A percentile compares a stretch with the other conserved stretches of the same genome.
phyloP scores from a whole-genome alignment of 2,329 filamentous ascomycete genomes.

The Trichoderma simmonsii region DNA sequence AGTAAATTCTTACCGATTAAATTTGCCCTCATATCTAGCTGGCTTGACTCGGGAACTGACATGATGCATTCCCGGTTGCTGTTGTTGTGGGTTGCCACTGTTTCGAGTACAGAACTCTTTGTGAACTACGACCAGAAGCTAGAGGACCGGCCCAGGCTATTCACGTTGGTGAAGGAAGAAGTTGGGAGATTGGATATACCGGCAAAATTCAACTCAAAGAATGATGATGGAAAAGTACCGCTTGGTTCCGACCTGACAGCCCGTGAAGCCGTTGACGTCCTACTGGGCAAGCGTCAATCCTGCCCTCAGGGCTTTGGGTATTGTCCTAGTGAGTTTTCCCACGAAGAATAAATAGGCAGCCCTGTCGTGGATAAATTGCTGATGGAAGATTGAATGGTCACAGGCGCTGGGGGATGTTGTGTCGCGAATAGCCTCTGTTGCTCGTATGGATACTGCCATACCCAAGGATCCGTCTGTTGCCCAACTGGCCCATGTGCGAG shows the following conservation, averaged over 20 bases:
- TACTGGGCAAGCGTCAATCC: conserved; percentile 20
- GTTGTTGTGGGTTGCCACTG: neutral
- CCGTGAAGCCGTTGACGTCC: conserved; percentile 1
- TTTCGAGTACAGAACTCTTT: conserved; percentile 1
- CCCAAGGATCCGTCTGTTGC: conserved; percentile 22
- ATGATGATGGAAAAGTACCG: neutral
- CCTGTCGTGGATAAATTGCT: neutral
- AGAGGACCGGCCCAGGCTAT: conserved; percentile 12
- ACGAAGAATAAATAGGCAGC: neutral
- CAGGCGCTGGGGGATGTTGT: conserved; percentile 24
- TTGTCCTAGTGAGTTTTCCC: conserved; percentile 18
- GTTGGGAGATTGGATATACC: conserved; percentile 13
- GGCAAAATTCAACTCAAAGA: neutral
- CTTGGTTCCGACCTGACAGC: neutral
- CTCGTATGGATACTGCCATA: conserved; percentile 26
- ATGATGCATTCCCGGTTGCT: neutral
- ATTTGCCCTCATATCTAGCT: neutral
- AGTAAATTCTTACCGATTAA: no score
- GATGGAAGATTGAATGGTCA: neutral
- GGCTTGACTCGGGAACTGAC: neutral
- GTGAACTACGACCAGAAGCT: conserved; percentile 19
- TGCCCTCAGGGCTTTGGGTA: conserved; percentile 26
- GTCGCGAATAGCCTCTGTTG: conserved; percentile 22
- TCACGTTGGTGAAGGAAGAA: conserved; percentile 13
- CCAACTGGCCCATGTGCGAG: conserved; percentile 23